Conservation (phyloP, 2,329 filamentous ascomycete species). For the Penicillium oxalicum region DNA sequence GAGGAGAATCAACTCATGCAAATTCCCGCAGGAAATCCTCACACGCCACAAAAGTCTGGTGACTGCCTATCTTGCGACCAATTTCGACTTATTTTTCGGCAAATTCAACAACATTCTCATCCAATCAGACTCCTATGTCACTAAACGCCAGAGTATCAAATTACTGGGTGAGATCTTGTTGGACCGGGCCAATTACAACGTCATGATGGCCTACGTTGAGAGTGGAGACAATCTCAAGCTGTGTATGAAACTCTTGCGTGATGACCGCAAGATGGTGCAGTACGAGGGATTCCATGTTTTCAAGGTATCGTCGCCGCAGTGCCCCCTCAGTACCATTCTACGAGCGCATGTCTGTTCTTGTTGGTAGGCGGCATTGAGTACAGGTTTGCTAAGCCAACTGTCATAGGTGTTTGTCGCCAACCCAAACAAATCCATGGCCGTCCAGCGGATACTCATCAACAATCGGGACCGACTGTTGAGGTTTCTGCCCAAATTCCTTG, state of each 20-base stretch:
- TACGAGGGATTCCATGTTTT: conserved; percentile 99
- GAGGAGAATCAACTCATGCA: neutral
- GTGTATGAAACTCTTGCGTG: conserved; percentile 92
- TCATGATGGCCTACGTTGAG: conserved; percentile 97
- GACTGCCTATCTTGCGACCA: conserved; percentile 76
- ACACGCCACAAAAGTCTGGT: conserved; percentile 92
- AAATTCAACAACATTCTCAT: conserved; percentile 83
- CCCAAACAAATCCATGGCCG: conserved; percentile 92
- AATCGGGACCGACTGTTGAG: conserved; percentile 85
- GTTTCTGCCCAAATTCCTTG: conserved; percentile 86
- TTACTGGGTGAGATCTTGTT: conserved; percentile 89
- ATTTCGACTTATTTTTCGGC: conserved; percentile 89
- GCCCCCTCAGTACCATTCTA: neutral
- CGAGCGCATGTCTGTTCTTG: no score
- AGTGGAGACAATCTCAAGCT: conserved; percentile 94
- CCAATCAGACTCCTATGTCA: conserved; percentile 93
- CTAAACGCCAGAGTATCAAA: conserved; percentile 96
- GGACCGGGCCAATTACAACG: conserved; percentile 91
- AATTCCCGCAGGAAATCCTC: conserved; percentile 65
- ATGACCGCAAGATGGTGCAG: conserved; percentile 97
- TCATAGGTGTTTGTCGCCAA: conserved; percentile 87
- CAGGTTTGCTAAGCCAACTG: conserved; percentile 13
- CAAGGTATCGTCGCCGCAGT: conserved; percentile 54
- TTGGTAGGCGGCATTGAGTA: neutral
- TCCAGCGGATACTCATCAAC: conserved; percentile 93